Base-by-base conservation (phyloP, 371 early-diverging fungal genomes). In the Phascolomyces articulosus region DNA sequence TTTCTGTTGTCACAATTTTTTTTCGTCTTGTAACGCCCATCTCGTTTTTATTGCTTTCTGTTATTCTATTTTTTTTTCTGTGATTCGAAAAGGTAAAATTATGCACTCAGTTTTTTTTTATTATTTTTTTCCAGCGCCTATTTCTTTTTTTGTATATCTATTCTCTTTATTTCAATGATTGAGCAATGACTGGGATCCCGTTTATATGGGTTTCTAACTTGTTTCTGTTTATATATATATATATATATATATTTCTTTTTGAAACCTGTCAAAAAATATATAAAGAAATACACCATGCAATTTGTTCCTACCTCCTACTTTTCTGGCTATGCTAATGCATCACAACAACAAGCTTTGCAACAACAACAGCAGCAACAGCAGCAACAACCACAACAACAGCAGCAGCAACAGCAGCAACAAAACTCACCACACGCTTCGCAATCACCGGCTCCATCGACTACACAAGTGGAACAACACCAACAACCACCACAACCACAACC, bases 291-390 rank as follows among this genome's bases (percentile, higher is more conserved):
- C 47, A 18, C 47, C 4, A 73, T 79, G 79, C 79, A 79, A 56
- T 72, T 71, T 54, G 68, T 72, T 44, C 68, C 63, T 28, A 48
- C 74, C 34, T 67, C 72, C 51, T 77, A 73, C 40, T 74, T 72
- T 49, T 48, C 69, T 61, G 70, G 71, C 56, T 72, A 72, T 55
- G 68, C 56, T 27, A 40, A 70, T 62, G 61, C 66, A 40, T 55
- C 63, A 40, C 74, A 72, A 40, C 66, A 65, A 28, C 68, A 68
- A 28, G 34, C 34, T 51, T 55, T 60, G 49, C 74, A 72, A 48
- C 66, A 65, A 28, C 68, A 68, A 28, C 60, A 57, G 20, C 64
- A 60, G 16, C 69, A 69, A 34, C 66, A 60, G 51, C 60, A 55
- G 20, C 60, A 64, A 44, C 58, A 51, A 23, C 67, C 47, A 34